Percentiles rank a stretch among this genome's conserved stretches.
These are phyloP conservation scores for Leccinum olivaceopallidum DNA, from an alignment of 768 basidiomycete genomes.

Conservation along the genomic window DNA sequence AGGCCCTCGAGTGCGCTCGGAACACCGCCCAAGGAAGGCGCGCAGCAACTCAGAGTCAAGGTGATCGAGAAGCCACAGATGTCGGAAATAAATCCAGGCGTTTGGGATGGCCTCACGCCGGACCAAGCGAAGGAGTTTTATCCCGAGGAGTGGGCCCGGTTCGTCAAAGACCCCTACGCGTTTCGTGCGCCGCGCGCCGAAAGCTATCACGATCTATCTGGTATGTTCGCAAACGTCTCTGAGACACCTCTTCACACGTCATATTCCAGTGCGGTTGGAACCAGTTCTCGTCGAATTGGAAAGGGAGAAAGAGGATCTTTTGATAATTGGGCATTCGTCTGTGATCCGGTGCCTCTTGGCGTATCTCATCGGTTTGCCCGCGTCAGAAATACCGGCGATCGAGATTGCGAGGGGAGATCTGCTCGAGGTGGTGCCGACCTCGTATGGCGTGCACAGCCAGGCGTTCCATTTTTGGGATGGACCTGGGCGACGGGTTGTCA, in stretches of 20 bases:
- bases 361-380: slow-evolving; percentile 90
- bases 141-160: slow-evolving; percentile 90
- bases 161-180: slow-evolving; percentile 89
- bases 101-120: slow-evolving; percentile 95
- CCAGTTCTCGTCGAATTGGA: slow-evolving; percentile 92
- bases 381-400: slow-evolving; percentile 95
- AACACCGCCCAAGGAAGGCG: slow-evolving; percentile 5
- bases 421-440: slow-evolving; percentile 89
- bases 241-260: not conserved
- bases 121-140: slow-evolving; percentile 89
- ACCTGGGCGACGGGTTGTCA: slow-evolving; percentile 59
- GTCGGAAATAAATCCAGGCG: slow-evolving; percentile 96
- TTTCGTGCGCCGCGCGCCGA: slow-evolving; percentile 93
- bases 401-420: slow-evolving; percentile 96
- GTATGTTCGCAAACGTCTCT: slow-evolving; percentile 39
- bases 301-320: slow-evolving; percentile 88
- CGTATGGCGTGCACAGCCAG: slow-evolving; percentile 87
- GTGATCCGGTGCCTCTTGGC: slow-evolving; percentile 96
- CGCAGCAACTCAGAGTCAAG: slow-evolving; percentile 54
- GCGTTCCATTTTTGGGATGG: slow-evolving; percentile 94
- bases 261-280: slow-evolving; percentile 80
- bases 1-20: not conserved
- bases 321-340: slow-evolving; percentile 96
- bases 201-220: slow-evolving; percentile 94
- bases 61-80: slow-evolving; percentile 96